Conservation (phyloP, 306 rosid species). For the Prunus salicina region DNA sequence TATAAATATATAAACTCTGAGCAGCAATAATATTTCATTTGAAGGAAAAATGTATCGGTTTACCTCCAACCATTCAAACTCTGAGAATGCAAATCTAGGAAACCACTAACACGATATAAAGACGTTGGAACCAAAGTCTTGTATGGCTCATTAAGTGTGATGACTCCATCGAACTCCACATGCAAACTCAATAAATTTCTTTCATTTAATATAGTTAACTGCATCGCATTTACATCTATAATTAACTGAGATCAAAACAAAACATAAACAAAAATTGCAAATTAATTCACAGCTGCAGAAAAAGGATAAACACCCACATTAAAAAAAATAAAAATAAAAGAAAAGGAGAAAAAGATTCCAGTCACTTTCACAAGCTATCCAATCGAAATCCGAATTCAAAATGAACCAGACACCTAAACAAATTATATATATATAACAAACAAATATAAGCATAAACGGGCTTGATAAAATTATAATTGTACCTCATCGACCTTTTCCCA, state of each 20-base stretch:
- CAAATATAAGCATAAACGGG: no score
- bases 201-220: background rate
- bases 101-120: slow-evolving; percentile 66
- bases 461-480: slow-evolving; percentile 17
- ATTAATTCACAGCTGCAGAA: no score
- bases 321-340: no score
- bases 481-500: slow-evolving; percentile 98
- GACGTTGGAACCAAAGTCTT: slow-evolving; percentile 93
- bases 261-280: background rate
- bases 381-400: no score
- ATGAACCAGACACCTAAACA: no score
- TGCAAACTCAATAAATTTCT: slow-evolving; percentile 28
- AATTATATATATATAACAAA: no score
- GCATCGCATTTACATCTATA: background rate
- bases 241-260: background rate
- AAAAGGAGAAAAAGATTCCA: no score
- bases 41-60: background rate
- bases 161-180: slow-evolving; percentile 75
- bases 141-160: slow-evolving; percentile 83
- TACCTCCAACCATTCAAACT: background rate
- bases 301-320: no score
- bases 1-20: background rate
- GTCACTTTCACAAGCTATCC: no score
- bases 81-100: background rate
- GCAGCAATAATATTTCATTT: background rate